phyloP scores from a whole-genome alignment of 176 grass and related monocot genomes.

The Oryza punctata region DNA sequence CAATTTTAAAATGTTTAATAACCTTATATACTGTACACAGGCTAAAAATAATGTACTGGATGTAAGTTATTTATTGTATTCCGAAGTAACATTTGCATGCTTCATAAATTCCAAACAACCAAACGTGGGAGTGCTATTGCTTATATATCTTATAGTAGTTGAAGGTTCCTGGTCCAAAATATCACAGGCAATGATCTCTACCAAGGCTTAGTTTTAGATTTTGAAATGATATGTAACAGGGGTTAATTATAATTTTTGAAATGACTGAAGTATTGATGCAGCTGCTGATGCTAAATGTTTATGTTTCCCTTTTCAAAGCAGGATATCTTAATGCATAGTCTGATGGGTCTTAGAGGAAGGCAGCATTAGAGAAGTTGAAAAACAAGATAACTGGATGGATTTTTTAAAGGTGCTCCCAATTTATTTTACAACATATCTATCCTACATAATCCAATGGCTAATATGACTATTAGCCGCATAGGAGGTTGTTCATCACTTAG shows the following conservation, averaged over 20 bases:
- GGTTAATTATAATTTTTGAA: not conserved
- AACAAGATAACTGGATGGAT: too few relatives aligned
- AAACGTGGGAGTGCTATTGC: not conserved
- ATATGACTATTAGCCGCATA: too few relatives aligned
- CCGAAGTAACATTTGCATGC: not conserved
- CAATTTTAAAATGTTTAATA: not conserved
- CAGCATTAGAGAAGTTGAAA: not conserved
- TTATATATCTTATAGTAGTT: not conserved
- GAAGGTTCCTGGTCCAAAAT: not conserved
- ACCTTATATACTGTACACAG: not conserved
- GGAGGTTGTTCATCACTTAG: too few relatives aligned
- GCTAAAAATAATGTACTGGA: not conserved
- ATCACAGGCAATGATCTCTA: not conserved
- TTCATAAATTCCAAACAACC: not conserved
- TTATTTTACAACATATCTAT: too few relatives aligned
- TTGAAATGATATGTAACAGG: not conserved
- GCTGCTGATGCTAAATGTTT: not conserved
- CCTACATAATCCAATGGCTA: too few relatives aligned
- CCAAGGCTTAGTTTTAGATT: not conserved
- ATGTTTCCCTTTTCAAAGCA: not conserved
- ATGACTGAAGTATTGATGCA: not conserved
- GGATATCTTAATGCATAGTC: not conserved
- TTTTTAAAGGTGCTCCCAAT: too few relatives aligned
- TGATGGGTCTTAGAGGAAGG: not conserved
- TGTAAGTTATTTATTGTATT: not conserved